These are phyloP conservation scores for Trapa incisa DNA, from an alignment of 345 rosid genomes.

Conservation along the genomic window DNA sequence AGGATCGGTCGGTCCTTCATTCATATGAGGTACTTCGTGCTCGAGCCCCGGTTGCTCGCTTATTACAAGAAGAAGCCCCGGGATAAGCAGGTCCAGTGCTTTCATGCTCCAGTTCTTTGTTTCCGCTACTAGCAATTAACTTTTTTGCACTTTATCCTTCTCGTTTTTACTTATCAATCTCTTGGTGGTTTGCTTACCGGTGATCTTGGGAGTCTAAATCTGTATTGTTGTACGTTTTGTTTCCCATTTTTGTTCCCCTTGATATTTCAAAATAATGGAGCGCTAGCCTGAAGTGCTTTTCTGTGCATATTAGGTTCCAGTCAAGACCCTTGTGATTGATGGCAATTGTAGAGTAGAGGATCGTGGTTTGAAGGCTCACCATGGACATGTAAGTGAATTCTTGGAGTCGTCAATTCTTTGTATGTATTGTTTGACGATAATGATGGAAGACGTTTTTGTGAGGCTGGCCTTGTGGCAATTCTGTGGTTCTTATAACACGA, in stretches of 20 bases:
- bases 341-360: slow-evolving; percentile 99
- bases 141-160: not conserved
- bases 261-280: not conserved
- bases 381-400: slow-evolving; percentile 64
- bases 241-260: not conserved
- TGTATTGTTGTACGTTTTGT: not conserved
- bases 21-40: slow-evolving; percentile 93
- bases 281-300: slow-evolving; percentile 9
- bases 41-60: slow-evolving; percentile 84
- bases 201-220: not conserved
- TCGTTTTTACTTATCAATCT: not conserved
- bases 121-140: not conserved
- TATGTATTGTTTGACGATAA: not conserved
- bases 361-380: slow-evolving; percentile 98
- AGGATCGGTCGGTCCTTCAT: slow-evolving; percentile 94
- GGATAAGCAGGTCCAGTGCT: slow-evolving; percentile 58
- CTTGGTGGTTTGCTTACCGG: too few relatives aligned
- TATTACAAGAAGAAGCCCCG: slow-evolving; percentile 97
- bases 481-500: not conserved
- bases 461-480: not conserved
- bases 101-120: not conserved
- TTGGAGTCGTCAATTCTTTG: slow-evolving; percentile 1
- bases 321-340: slow-evolving; percentile 84
- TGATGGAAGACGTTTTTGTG: not conserved
- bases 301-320: slow-evolving; percentile 60